A percentile compares a stretch with the other conserved stretches of the same genome.
phyloP scores from a whole-genome alignment of 169 alveolate species.

The Miamiensis avidus region DNA sequence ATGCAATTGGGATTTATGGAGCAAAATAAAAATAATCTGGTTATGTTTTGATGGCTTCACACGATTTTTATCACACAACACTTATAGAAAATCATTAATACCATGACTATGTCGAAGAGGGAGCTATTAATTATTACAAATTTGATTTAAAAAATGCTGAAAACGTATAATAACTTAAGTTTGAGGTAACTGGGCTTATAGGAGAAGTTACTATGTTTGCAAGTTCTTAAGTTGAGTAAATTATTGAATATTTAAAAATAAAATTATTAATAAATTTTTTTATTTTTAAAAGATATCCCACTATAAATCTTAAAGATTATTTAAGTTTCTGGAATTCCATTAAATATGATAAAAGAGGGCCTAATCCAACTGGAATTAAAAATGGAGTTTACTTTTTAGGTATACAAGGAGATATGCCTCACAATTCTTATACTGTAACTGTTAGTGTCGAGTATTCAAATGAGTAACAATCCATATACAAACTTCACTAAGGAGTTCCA shows the following conservation, averaged over 20 bases:
- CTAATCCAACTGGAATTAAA: no score
- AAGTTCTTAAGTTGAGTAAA: not conserved
- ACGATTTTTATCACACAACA: not conserved
- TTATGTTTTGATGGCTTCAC: not conserved
- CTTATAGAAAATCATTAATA: not conserved
- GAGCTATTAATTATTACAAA: not conserved
- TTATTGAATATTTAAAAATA: no score
- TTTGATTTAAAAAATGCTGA: not conserved
- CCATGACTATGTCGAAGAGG: not conserved
- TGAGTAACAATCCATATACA: not conserved
- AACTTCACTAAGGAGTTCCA: not conserved
- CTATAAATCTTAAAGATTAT: not conserved
- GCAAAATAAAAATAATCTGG: not conserved
- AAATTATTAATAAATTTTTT: no score
- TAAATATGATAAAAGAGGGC: not conserved
- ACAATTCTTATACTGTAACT: not conserved
- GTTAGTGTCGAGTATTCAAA: not conserved
- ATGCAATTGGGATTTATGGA: not conserved
- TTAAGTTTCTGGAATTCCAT: not conserved
- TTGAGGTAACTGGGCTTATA: not conserved
- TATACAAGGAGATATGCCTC: not conserved
- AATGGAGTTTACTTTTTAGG: not conserved
- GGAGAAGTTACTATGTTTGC: not conserved
- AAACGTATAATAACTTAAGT: not conserved
- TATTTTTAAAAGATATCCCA: not conserved